Base-by-base conservation (phyloP, 2,329 filamentous ascomycete species). In the Xylariomycetidae sp. region DNA sequence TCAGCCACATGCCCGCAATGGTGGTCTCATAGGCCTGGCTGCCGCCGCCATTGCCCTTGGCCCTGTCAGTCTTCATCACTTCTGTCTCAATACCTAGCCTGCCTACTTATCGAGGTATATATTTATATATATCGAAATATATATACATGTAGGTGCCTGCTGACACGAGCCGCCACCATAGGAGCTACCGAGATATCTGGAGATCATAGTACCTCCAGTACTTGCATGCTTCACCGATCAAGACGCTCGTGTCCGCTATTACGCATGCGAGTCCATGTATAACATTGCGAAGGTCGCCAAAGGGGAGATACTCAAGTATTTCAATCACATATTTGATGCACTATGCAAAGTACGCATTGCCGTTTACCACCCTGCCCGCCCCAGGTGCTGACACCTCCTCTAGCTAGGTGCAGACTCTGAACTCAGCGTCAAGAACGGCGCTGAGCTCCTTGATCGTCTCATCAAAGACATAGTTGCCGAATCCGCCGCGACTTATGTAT, bases 281-380 rank as follows among this genome's bases (percentile, higher is more conserved):
- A 98, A 98, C 63, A 98, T 98, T 56, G 89, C 92, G 55, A 98
- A 98, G 66, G 92, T 98, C 30, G 92, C 90, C 40, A 98, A 98
- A 64, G 92, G 94, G 23, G 92, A 98, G 63, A 92, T 98, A 14
- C 64, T 98, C 45, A 77, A 94, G 25, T 98, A 95, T 69, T 98
- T 98, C 64, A 98, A 98, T 63, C 85, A 94, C 53, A 92, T 98
- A 44, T 98, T 98, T 56, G 92, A 98, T 66, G 88, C 92, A 15
- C 69, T 98, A 34, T 95, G 89, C 68, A 97, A 96, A 76, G 88
- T 94, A 66, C 42, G 64, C 47, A n/a, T n/a, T n/a, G n/a, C n/a
- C n/a, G 20, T 23, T 23, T 23, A 23, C n/a, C 20, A 23, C n/a
- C n/a, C n/a, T n/a, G n/a, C n/a, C n/a, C n/a, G n/a, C n/a, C n/a